Conservation (phyloP, 805 yeast genomes). For the Starmerella vitae region DNA sequence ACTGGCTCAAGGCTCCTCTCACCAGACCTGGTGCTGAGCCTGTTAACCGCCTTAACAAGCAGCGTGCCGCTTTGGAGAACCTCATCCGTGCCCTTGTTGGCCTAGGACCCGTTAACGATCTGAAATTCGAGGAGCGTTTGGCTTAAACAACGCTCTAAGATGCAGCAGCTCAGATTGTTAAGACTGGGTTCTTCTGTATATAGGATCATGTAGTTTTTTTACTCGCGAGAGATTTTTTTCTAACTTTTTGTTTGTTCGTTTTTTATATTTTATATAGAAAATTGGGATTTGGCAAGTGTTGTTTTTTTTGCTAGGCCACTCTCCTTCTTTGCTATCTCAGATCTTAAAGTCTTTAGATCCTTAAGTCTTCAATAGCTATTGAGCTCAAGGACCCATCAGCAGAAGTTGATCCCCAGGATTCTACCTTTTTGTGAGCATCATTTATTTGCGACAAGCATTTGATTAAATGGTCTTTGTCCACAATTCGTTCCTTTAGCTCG, state of each 20-base stretch:
- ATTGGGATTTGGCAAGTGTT: neutral
- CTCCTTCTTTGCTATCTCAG: too few species aligned
- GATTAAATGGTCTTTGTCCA: slow-evolving; percentile 11
- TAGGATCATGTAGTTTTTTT: slow-evolving; percentile 10
- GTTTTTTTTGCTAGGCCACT: too few species aligned
- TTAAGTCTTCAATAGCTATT: too few species aligned
- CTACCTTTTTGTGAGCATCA: slow-evolving; percentile 1
- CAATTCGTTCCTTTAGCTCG: slow-evolving; percentile 39
- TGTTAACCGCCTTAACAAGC: slow-evolving; percentile 88
- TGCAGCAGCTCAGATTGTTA: slow-evolving; percentile 17
- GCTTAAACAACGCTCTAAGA: slow-evolving; percentile 1
- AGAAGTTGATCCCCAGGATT: neutral
- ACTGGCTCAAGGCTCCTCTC: slow-evolving; percentile 95
- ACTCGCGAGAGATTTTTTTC: slow-evolving; percentile 3
- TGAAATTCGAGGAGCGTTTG: slow-evolving; percentile 87
- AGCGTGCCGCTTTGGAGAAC: slow-evolving; percentile 84
- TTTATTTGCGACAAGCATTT: slow-evolving; percentile 5
- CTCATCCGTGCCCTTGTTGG: slow-evolving; percentile 81
- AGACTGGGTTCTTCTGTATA: slow-evolving; percentile 2
- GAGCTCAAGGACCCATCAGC: too few species aligned
- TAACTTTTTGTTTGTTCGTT: neutral
- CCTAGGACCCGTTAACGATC: slow-evolving; percentile 75
- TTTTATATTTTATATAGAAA: too few species aligned
- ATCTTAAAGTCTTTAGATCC: too few species aligned
- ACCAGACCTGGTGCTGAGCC: slow-evolving; percentile 83